Base-by-base conservation (phyloP, 164 flowering plant genomes). In the Vitis labrusca region DNA sequence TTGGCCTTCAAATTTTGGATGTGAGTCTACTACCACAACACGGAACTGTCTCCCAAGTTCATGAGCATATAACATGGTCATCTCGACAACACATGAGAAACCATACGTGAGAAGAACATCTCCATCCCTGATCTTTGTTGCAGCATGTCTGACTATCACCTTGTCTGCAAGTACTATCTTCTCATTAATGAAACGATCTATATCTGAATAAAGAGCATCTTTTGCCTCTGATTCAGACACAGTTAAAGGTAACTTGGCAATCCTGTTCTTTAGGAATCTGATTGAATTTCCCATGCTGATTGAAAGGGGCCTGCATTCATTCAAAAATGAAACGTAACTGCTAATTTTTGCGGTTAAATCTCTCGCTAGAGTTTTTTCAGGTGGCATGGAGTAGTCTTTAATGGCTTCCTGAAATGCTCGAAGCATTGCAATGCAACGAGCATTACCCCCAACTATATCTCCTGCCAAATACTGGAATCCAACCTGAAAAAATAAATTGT, bases 201-300 rank as follows among this genome's bases (percentile, higher is more conserved):
- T 94, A 49, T 88, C 97, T 15, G 88, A 84, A 23, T 59, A 77
- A 59, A 94, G 87, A 67, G 79, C 60, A 10, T 88, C 75, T 81
- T 89, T 94, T 63, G 98, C 94, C 71, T 94, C 98, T 3, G 88
- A 81, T 56, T 94, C 98, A 13, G 97, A 81, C 9, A 91, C 67
- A 50, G 79, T 77, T 59, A 84, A 23, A 63, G 97, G 89, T 76
- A 92, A 75, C 70, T 85, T 86, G 6, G 92, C 81, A 67, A 92
- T 88, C 37, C 84, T 81, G 67, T 65, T 84, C 82, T 94, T 94
- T 49, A 94, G 79, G 74, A 86, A 92, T 76, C 87, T 79, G 54
- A 94, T 94, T 52, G 97, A 91, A 79, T 92, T 92, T 2, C 98
- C 98, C 97, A 94, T 94, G 80, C 97, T 94, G 67, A 94, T 80